Conservation (phyloP, 495 filamentous ascomycete genomes). For the Baudoinia panamericana region DNA sequence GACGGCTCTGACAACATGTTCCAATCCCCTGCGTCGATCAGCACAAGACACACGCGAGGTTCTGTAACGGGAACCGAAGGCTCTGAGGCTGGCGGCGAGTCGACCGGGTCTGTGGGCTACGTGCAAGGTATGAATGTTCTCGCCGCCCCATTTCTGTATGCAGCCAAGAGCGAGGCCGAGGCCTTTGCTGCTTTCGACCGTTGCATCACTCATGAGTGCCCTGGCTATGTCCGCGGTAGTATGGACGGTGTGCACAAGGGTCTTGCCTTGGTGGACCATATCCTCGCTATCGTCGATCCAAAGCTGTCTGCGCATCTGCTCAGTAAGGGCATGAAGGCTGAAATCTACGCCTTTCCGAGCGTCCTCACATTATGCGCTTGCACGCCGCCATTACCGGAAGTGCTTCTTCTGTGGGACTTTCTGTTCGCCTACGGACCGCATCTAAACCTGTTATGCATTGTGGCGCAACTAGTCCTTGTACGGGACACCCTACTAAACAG, state of each 20-base stretch:
- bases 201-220: conserved; percentile 78
- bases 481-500: conserved; percentile 68
- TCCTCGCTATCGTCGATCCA: conserved; percentile 77
- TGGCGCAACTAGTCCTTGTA: conserved; percentile 86
- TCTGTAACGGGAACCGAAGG: conserved; percentile 34
- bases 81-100: conserved; percentile 38
- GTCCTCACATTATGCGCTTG: conserved; percentile 91
- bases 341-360: conserved; percentile 95
- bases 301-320: conserved; percentile 74
- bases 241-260: conserved; percentile 98
- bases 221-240: conserved; percentile 83
- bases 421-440: conserved; percentile 90
- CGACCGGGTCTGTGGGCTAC: conserved; percentile 56
- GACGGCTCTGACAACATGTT: conserved; percentile 24
- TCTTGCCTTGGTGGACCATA: conserved; percentile 77
- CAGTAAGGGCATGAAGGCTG: conserved; percentile 72
- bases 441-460: conserved; percentile 90
- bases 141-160: conserved; percentile 93
- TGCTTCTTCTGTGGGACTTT: conserved; percentile 95
- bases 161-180: conserved; percentile 84
- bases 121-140: conserved; percentile 99
- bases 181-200: conserved; percentile 84
- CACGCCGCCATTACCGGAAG: conserved; percentile 91
- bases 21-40: conserved; percentile 23
- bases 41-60: conserved; percentile 11